phyloP scores from a whole-genome alignment of 148 eudicot species.

The Rhododendron henanense region DNA sequence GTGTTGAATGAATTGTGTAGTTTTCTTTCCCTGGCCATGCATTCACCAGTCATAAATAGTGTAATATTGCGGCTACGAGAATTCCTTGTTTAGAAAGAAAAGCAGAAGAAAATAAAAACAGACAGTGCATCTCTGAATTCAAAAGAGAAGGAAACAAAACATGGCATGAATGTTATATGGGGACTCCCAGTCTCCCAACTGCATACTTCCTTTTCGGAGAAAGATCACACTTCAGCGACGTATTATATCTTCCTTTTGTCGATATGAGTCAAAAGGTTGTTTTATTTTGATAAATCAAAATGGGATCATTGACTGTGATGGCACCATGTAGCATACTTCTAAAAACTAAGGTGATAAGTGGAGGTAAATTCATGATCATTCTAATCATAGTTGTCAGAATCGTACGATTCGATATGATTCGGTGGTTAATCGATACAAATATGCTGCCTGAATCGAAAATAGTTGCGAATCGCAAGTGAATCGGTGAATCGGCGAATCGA shows the following conservation, averaged over 20 bases:
- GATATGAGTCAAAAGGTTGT: too few relatives aligned
- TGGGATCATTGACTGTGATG: not conserved
- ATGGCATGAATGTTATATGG: not conserved
- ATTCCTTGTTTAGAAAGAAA: not conserved
- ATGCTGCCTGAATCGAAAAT: too few relatives aligned
- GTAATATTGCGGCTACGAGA: not conserved
- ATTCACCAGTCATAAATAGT: not conserved
- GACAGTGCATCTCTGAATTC: not conserved
- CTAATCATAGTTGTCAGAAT: too few relatives aligned
- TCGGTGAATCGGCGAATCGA: too few relatives aligned
- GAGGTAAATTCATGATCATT: not conserved
- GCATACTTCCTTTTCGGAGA: not conserved
- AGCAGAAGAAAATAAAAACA: not conserved
- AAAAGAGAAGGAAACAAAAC: conserved; percentile 1
- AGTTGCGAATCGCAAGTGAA: too few relatives aligned
- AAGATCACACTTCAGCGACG: not conserved
- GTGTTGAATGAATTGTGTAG: not conserved
- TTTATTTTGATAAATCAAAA: not conserved
- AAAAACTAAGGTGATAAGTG: not conserved
- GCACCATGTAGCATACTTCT: not conserved
- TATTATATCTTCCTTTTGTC: not conserved
- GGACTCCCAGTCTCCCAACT: not conserved
- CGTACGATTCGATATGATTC: too few relatives aligned
- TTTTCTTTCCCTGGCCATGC: not conserved
- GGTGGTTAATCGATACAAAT: too few relatives aligned